phyloP scores from a whole-genome alignment of 129 eudicot genomes.

The Tagetes patula region DNA sequence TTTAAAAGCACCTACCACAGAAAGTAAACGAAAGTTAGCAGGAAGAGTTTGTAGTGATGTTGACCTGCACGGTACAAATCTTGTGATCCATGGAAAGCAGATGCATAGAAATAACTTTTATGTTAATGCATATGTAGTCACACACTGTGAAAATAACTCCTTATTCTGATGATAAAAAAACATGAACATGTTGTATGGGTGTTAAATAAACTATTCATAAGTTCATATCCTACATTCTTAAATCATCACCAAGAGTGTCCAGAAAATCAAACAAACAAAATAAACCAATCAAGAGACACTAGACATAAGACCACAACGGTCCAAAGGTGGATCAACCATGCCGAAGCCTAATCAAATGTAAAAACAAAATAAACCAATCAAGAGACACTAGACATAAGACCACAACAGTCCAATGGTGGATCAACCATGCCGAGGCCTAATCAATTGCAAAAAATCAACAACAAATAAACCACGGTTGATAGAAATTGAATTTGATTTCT shows the following conservation, averaged over 20 bases:
- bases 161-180: neutral
- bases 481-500: neutral
- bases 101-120: constrained; percentile 1
- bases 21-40: constrained; percentile 64
- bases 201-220: neutral
- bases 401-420: neutral
- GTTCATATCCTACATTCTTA: neutral
- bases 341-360: neutral
- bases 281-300: neutral
- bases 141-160: neutral
- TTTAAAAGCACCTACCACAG: constrained; percentile 47
- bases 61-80: constrained; percentile 43
- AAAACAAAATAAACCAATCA: neutral
- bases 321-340: neutral
- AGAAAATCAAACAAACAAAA: neutral
- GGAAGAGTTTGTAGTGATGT: constrained; percentile 70
- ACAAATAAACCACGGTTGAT: neutral
- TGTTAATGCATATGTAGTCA: neutral
- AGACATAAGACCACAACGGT: neutral
- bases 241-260: neutral
- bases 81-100: constrained; percentile 20
- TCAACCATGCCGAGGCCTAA: neutral
- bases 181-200: neutral
- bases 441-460: neutral
- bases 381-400: neutral